A percentile compares a stretch with the other conserved stretches of the same genome.
These are phyloP conservation scores for Epicoccum sorghinum DNA, from an alignment of 2,329 filamentous ascomycete species.

Conservation along the genomic window DNA sequence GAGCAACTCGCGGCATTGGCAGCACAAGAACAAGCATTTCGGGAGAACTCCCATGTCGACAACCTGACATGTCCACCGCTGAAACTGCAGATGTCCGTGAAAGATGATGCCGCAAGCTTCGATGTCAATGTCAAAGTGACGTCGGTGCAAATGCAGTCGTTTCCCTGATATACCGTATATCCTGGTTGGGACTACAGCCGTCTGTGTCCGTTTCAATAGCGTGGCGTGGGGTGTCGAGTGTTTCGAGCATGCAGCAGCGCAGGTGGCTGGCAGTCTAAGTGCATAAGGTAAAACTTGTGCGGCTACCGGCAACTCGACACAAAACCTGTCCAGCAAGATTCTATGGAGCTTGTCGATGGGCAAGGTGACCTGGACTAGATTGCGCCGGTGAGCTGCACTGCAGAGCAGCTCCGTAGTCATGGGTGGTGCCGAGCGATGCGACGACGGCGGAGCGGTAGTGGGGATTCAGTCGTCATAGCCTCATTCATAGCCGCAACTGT, in stretches of 20 bases:
- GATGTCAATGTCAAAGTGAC: constrained; percentile 6
- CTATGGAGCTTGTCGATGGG: no score
- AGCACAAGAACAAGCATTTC: no score
- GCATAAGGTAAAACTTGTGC: not conserved
- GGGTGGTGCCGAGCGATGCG: constrained; percentile 8
- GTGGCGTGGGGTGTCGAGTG: constrained; percentile 5
- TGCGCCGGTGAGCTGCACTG: not conserved
- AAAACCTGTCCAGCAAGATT: no score
- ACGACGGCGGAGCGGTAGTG: constrained; percentile 6
- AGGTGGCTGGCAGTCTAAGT: not conserved
- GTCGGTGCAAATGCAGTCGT: constrained; percentile 2
- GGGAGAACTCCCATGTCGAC: no score
- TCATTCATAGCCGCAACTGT: constrained; percentile 1
- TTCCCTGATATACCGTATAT: not conserved
- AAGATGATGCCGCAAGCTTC: no score
- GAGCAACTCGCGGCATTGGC: no score
- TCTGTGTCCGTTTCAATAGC: constrained; percentile 2
- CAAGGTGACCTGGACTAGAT: not conserved
- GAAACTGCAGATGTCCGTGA: no score
- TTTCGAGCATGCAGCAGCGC: not conserved
- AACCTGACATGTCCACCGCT: no score
- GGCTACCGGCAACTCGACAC: constrained; percentile 1
- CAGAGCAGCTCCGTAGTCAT: constrained; percentile 5
- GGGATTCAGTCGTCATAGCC: constrained; percentile 13
- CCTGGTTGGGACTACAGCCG: not conserved